Conservation (phyloP, 1,284 basidiomycete genomes). For the Ustilago shanxiensis region DNA sequence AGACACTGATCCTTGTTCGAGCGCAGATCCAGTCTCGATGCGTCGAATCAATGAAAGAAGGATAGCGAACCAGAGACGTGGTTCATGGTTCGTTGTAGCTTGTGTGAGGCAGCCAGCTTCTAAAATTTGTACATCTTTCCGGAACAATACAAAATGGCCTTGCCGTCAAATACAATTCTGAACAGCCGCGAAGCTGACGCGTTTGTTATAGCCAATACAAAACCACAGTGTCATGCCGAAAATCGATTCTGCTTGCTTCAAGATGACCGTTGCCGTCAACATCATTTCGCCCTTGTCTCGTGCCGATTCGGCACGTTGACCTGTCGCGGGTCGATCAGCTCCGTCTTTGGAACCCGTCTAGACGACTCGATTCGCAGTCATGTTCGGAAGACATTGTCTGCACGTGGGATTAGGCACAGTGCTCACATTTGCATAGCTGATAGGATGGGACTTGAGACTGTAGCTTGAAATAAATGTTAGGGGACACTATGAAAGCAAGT, state of each 20-base stretch:
- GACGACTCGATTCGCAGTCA: neutral
- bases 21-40: too few species aligned
- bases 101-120: neutral
- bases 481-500: too few species aligned
- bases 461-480: too few species aligned
- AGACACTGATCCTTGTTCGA: too few species aligned
- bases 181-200: neutral
- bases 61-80: neutral
- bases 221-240: neutral
- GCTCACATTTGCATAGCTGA: neutral
- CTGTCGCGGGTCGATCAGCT: slow-evolving; percentile 4
- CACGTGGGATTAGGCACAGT: slow-evolving; percentile 9
- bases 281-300: neutral
- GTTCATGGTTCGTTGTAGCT: too few species aligned
- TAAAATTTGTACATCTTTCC: too few species aligned
- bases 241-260: neutral
- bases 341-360: neutral
- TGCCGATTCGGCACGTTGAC: slow-evolving; percentile 18
- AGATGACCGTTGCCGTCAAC: neutral
- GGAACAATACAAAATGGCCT: neutral
- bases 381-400: slow-evolving; percentile 5
- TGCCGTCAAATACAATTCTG: neutral
- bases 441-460: too few species aligned
- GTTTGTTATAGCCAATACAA: neutral
- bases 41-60: neutral